Conservation (phyloP, 192 early-diverging fungal genomes). For the Linnemannia elongata region DNA sequence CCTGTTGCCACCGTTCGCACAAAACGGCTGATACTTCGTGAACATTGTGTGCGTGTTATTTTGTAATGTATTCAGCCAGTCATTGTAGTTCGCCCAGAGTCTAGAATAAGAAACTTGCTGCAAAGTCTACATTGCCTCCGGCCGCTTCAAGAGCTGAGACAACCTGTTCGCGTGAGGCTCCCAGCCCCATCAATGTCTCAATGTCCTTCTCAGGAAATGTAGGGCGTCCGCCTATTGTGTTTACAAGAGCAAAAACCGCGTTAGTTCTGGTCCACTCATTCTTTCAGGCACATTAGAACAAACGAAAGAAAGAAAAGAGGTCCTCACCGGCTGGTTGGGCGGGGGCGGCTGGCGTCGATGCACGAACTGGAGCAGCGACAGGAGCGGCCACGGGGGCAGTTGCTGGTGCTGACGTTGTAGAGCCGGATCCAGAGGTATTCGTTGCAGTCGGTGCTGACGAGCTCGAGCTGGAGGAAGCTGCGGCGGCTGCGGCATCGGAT, state of each 20-base stretch:
- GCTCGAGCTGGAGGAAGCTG: slow-evolving; percentile 17
- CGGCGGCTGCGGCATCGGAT: slow-evolving; percentile 23
- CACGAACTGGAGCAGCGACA: slow-evolving; percentile 16
- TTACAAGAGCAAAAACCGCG: neutral
- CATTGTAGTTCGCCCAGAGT: neutral
- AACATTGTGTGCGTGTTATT: neutral
- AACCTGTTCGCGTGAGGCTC: slow-evolving; percentile 83
- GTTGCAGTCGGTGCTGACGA: slow-evolving; percentile 48
- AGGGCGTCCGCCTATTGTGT: slow-evolving; percentile 1
- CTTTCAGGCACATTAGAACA: neutral
- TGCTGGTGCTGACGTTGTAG: slow-evolving; percentile 37
- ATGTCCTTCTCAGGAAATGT: slow-evolving; percentile 78
- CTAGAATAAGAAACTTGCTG: slow-evolving; percentile 89
- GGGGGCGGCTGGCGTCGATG: slow-evolving; percentile 1
- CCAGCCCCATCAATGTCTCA: slow-evolving; percentile 80
- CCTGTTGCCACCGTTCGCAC: neutral
- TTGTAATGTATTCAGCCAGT: neutral
- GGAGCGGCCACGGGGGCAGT: slow-evolving; percentile 38
- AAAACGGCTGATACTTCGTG: neutral
- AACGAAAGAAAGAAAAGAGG: neutral
- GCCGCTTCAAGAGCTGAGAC: slow-evolving; percentile 81
- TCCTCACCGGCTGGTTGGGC: slow-evolving; percentile 11
- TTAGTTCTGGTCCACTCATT: neutral
- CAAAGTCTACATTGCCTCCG: slow-evolving; percentile 89
- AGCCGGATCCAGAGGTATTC: neutral